Evolutionary conservation across 2,329 filamentous ascomycete species (phyloP), one percentile per base, ranked within the genome.

Genomic region (Herpotrichia juniperi): DNA sequence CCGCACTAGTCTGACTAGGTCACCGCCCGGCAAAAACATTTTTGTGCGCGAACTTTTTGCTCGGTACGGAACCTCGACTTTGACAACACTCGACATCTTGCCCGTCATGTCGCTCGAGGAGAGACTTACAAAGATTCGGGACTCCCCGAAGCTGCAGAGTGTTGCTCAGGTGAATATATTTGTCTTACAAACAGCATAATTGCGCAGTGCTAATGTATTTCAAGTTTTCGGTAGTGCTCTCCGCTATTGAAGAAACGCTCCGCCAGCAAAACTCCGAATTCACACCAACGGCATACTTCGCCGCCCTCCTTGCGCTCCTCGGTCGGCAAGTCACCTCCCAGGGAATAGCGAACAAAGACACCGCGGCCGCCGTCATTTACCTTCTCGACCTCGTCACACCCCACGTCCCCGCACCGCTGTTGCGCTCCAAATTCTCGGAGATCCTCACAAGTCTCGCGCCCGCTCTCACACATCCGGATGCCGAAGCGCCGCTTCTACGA

Each of bases 81-180:
- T 54, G 50, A 57, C 63, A 46, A 54, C 8, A 26, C 12, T 46
- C 58, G 46, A 57, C 57, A 49, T 19, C 42, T 35, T 46, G 56
- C 58, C 57, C 66, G 63, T 58, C 57, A 79, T 79, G 78, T 85
- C 86, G 75, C 79, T 97, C 35, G 87, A 89, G 74, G 93, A 96
- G 81, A 96, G 92, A 81, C 86, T 99, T 74, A 90, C 93, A 79
- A 97, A 96, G 84, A 97, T 97, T 76, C 90, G 94, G 78, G 94
- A 77, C 62, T 76, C 90, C 72, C 94, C 94, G 50, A 96, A 96
- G 77, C 86, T 97, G 68, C 91, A 97, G 76, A 96, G 90, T 74
- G 93, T 97, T 78, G 87, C 96, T 75, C 91, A 93, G 84, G 92
- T 94, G 79, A 63, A 80, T 73, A 16, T 31, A 14, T 21, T 42